These are phyloP conservation scores for Naegleria fowleri DNA, from an alignment of 208 protist genomes.

Conservation along the genomic window DNA sequence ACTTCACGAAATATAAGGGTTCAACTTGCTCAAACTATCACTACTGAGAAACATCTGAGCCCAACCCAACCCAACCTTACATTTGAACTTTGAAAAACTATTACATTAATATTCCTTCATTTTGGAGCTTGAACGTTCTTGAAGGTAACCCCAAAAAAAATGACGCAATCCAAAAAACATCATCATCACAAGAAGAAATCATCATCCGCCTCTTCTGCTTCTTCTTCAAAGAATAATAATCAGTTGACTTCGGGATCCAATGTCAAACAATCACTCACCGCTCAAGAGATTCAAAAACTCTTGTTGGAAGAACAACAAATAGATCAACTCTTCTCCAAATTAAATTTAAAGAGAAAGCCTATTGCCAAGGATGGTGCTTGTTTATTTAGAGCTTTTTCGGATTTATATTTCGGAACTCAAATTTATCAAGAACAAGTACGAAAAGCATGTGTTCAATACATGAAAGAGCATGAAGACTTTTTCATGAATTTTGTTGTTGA, in stretches of 20 bases:
- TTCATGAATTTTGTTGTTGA: not conserved
- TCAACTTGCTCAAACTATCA: too few species aligned
- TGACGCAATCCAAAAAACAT: not conserved
- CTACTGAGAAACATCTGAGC: too few species aligned
- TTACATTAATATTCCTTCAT: too few species aligned
- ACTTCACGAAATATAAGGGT: too few species aligned
- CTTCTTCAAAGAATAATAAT: not conserved
- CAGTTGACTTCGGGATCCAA: not conserved
- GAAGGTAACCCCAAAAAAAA: too few species aligned
- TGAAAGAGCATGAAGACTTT: not conserved
- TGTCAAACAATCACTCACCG: not conserved
- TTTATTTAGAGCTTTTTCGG: conserved; percentile 1
- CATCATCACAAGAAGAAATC: not conserved
- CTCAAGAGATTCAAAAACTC: not conserved
- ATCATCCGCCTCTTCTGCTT: too few species aligned
- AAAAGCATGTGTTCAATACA: not conserved
- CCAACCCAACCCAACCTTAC: too few species aligned
- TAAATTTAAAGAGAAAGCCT: not conserved
- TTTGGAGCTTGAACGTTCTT: too few species aligned
- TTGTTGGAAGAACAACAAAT: conserved; percentile 5
- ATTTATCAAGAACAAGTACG: not conserved
- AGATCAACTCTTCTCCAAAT: not conserved
- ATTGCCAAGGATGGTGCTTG: conserved; percentile 10
- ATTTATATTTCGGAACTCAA: not conserved
- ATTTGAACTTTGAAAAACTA: too few species aligned